Conservation (phyloP, 352 stramenopile genomes). For the Albugo laibachii region DNA sequence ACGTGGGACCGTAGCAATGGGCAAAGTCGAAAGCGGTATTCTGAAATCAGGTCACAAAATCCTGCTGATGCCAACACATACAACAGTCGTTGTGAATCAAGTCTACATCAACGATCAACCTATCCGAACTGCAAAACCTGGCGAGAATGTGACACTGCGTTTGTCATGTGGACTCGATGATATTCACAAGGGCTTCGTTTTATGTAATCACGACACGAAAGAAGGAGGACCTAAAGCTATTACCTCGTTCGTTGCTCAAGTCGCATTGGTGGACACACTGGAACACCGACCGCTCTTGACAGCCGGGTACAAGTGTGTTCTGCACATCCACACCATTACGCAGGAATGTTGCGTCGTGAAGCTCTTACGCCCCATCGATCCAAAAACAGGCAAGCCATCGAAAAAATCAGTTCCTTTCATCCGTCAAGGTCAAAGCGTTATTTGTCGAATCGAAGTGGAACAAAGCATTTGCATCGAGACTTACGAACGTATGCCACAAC, state of each 20-base stretch:
- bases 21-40: constrained; percentile 95
- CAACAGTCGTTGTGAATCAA: constrained; percentile 37
- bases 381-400: constrained; percentile 79
- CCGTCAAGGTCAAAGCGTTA: constrained; percentile 86
- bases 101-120: constrained; percentile 87
- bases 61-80: constrained; percentile 87
- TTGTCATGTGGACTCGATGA: constrained; percentile 77
- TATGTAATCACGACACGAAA: constrained; percentile 21
- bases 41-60: constrained; percentile 86
- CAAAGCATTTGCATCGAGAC: constrained; percentile 90
- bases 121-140: constrained; percentile 87
- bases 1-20: constrained; percentile 91
- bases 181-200: constrained; percentile 84
- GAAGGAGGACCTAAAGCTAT: constrained; percentile 30
- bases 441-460: constrained; percentile 86
- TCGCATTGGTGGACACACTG: constrained; percentile 92
- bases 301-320: constrained; percentile 93
- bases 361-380: constrained; percentile 76
- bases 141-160: constrained; percentile 96
- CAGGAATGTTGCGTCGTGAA: constrained; percentile 89
- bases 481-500: constrained; percentile 88
- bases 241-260: constrained; percentile 79
- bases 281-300: constrained; percentile 94
- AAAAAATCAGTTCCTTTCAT: constrained; percentile 91
- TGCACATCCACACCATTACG: constrained; percentile 94